phyloP scores from a whole-genome alignment of 495 filamentous ascomycete genomes.

The Hyaloscypha hepaticicola region DNA sequence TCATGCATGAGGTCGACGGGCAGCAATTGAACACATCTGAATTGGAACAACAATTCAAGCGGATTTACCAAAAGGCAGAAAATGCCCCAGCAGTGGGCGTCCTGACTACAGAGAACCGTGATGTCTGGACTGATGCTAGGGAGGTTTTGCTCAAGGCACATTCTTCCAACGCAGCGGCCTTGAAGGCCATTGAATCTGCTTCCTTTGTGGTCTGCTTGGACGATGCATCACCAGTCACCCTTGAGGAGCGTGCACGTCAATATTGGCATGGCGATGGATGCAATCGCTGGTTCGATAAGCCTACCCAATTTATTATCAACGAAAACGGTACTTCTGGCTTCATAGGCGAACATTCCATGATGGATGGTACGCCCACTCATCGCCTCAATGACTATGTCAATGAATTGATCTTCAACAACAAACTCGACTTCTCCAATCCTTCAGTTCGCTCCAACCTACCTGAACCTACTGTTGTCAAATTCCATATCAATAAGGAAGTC shows the following conservation, averaged over 20 bases:
- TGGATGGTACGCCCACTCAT: constrained; percentile 98
- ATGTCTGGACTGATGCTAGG: constrained; percentile 87
- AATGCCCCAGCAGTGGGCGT: constrained; percentile 74
- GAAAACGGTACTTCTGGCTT: constrained; percentile 98
- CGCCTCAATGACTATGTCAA: constrained; percentile 93
- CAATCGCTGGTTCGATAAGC: constrained; percentile 99
- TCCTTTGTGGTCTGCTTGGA: constrained; percentile 95
- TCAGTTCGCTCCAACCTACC: constrained; percentile 77
- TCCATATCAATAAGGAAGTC: constrained; percentile 70
- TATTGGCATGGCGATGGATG: constrained; percentile 98
- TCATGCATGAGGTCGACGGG: constrained; percentile 72
- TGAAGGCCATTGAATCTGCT: constrained; percentile 83
- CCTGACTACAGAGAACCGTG: constrained; percentile 88
- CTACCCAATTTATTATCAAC: constrained; percentile 95
- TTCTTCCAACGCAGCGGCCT: constrained; percentile 68
- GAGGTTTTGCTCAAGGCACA: constrained; percentile 71
- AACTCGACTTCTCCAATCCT: constrained; percentile 79
- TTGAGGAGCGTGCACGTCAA: constrained; percentile 91
- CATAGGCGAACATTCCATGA: constrained; percentile 99
- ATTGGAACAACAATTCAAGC: constrained; percentile 82
- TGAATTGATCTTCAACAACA: constrained; percentile 84
- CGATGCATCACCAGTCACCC: constrained; percentile 85
- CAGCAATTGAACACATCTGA: constrained; percentile 81
- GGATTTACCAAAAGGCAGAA: constrained; percentile 72
- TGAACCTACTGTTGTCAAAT: constrained; percentile 73